Evolutionary conservation across 768 basidiomycete genomes (phyloP).

Genomic region (Boletales sp.): DNA sequence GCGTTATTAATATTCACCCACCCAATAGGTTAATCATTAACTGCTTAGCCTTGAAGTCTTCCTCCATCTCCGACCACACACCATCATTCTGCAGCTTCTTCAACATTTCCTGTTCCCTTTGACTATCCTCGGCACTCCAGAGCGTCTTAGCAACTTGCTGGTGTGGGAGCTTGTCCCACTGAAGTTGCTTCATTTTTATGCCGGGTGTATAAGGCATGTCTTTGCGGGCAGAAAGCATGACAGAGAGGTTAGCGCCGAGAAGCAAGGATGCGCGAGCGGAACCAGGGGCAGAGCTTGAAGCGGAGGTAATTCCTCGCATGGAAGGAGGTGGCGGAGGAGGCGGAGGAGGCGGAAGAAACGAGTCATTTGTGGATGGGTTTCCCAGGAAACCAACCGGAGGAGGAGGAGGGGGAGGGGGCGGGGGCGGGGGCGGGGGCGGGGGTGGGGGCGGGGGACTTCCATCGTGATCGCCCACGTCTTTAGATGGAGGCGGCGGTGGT

Average conservation of each 20-base stretch:
- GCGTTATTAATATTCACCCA: constrained; percentile 24
- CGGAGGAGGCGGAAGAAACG: constrained; percentile 26
- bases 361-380: constrained; percentile 22
- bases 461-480: constrained; percentile 8
- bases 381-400: constrained; percentile 34
- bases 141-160: constrained; percentile 81
- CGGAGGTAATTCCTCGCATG: constrained; percentile 29
- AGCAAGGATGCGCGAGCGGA: constrained; percentile 62
- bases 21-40: constrained; percentile 88
- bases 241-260: constrained; percentile 53
- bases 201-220: constrained; percentile 81
- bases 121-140: constrained; percentile 66
- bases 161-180: constrained; percentile 98
- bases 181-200: constrained; percentile 95
- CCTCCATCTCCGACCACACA: constrained; percentile 95
- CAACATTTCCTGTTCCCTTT: constrained; percentile 77
- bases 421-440: constrained; percentile 26
- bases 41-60: constrained; percentile 96
- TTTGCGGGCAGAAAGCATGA: constrained; percentile 66
- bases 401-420: constrained; percentile 38
- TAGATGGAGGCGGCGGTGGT: constrained; percentile 15
- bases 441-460: constrained; percentile 29
- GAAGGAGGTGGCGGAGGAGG: constrained; percentile 34
- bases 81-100: constrained; percentile 80
- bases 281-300: constrained; percentile 35